Conservation (phyloP, 1,139 yeast species). For the Saccharomyces uvarum region DNA sequence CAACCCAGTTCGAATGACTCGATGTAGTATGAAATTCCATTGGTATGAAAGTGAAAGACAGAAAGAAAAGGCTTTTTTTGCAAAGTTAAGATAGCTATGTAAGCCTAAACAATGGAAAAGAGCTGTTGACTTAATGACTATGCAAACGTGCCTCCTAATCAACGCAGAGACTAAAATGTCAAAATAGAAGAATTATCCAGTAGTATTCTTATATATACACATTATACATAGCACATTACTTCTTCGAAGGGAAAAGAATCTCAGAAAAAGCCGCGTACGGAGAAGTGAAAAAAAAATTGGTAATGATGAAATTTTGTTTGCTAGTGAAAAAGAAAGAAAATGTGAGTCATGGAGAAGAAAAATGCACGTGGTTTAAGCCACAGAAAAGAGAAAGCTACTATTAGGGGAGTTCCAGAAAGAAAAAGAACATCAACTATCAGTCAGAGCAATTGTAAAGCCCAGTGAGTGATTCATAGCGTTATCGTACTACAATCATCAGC, state of each 20-base stretch:
- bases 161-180: background rate
- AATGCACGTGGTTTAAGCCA: background rate
- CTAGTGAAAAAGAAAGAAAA: background rate
- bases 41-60: background rate
- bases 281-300: background rate
- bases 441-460: background rate
- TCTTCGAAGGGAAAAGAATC: background rate
- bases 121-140: background rate
- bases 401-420: background rate
- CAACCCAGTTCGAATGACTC: constrained; percentile 49
- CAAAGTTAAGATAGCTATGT: background rate
- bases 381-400: background rate
- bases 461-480: background rate
- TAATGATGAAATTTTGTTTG: background rate
- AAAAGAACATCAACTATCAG: background rate
- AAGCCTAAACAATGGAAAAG: background rate
- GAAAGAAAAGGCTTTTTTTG: background rate
- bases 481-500: background rate
- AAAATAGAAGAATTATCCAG: background rate
- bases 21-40: background rate
- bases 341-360: background rate
- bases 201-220: background rate
- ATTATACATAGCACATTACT: background rate
- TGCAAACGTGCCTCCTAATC: background rate
- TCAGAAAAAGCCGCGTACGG: background rate